Base-by-base conservation (phyloP, 2,329 filamentous ascomycete species). In the Tolypocladium paradoxum region DNA sequence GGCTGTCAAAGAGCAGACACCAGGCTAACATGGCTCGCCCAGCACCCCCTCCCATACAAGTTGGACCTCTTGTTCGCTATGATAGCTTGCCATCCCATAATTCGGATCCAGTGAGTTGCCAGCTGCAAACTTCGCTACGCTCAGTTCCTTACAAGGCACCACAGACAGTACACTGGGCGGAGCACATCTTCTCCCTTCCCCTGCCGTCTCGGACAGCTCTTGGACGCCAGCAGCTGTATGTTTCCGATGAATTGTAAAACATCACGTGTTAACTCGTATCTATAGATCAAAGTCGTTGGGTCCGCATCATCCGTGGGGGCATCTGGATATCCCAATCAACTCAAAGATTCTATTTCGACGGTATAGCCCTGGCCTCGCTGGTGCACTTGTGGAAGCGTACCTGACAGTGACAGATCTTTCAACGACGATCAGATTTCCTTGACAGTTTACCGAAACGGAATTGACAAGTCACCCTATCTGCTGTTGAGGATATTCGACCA, bases 121-220 rank as follows among this genome's bases (percentile, higher is more conserved):
- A 5, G 24, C 14, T 14, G 31, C 29, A 36, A 34, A 12, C 31
- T 47, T 34, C 31, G 24, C 9, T 14, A 11, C 24, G 27, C 22
- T 11, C 14, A 24, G 5, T 36, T 54, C 49, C 49, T 58, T 52
- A 58, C 55, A 53, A 24, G 46, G 29, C 33, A 36, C 24, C 34
- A 33, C 55, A 82, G 78, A 68, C 68, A 49, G 66, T 71, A 5
- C 81, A 84, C 60, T 85, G 82, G 82, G 79, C 81, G 6, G 75
- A 82, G 58, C 73, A 78, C 40, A 81, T 84, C 27, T 84, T 84
- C 57, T 76, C 77, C 1, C 68, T 76, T 22, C 76, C 77, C 0
- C 66, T 81, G 38, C 73, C 78, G 0, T 74, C 73, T 12, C 70
- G 74, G 14, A 82, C 78, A 5, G 68, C 71, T 6, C 65, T 83